Evolutionary conservation across 257 asterid genomes (phyloP).

Genomic region (Avicennia marina): DNA sequence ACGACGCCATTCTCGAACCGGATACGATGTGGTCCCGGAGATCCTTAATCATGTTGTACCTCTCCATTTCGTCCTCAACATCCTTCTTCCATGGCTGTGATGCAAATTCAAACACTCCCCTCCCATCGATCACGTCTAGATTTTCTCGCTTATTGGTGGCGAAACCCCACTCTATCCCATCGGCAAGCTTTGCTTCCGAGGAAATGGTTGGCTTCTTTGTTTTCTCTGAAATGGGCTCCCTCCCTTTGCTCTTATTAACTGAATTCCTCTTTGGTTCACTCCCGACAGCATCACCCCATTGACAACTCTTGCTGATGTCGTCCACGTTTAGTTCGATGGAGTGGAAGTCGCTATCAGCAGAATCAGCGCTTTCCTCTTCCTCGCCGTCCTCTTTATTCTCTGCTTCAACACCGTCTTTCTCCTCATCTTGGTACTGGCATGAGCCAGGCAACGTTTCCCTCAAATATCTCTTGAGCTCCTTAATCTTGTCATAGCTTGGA

Average conservation of each 20-base stretch:
- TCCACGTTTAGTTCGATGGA: slow-evolving; percentile 60
- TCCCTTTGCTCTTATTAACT: slow-evolving; percentile 36
- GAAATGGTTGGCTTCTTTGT: slow-evolving; percentile 33
- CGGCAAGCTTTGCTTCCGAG: slow-evolving; percentile 34
- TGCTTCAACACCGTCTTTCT: slow-evolving; percentile 18
- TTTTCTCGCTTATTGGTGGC: slow-evolving; percentile 29
- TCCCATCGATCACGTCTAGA: slow-evolving; percentile 28
- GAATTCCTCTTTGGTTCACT: slow-evolving; percentile 36
- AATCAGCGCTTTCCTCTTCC: slow-evolving; percentile 27
- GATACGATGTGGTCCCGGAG: slow-evolving; percentile 84
- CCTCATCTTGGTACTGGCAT: slow-evolving; percentile 27
- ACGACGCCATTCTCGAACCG: slow-evolving; percentile 45
- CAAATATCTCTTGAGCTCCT: slow-evolving; percentile 71
- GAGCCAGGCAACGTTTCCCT: slow-evolving; percentile 71
- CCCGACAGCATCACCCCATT: slow-evolving; percentile 40
- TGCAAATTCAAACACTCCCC: slow-evolving; percentile 43
- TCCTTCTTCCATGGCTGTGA: slow-evolving; percentile 53
- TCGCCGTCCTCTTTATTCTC: slow-evolving; percentile 15
- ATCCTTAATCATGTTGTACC: slow-evolving; percentile 83
- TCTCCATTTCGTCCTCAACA: slow-evolving; percentile 69
- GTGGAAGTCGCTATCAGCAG: slow-evolving; percentile 55
- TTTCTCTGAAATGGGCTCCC: slow-evolving; percentile 42
- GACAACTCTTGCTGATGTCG: slow-evolving; percentile 44
- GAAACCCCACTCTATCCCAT: slow-evolving; percentile 60
- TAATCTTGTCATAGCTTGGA: slow-evolving; percentile 65